Base-by-base conservation (phyloP, 1,284 basidiomycete species). In the Fistulina hepatica region DNA sequence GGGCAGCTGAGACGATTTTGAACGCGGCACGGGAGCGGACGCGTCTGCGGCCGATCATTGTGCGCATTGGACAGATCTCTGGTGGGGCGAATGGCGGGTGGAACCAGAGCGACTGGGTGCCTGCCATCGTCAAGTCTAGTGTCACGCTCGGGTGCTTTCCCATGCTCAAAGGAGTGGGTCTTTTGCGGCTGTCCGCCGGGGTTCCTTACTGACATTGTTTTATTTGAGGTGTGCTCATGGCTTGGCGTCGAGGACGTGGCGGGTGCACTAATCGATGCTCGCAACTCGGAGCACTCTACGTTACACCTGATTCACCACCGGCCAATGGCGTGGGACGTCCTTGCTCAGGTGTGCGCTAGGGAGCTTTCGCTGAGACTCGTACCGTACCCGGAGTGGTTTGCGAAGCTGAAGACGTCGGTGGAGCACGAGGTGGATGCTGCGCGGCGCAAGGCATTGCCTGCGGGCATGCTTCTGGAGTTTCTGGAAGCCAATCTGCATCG, bases 101-200 rank as follows among this genome's bases (percentile, higher is more conserved):
- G 67, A 61, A 59, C 28, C 47, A 53, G 33, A 54, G 48, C 10
- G 67, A 71, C 36, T 69, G 67, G 66, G 50, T 68, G 9, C 66
- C 67, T 0, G 51, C 56, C 28, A 50, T 69, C 3, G 54, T 69
- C 13, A 55, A 59, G 37, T 58, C 56, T 4, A 53, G 52, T 21
- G 38, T 46, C 6, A 35, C 41, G 13, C 34, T 65, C 13, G 48
- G 52, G 9, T 50, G 44, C 32, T 46, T 62, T 20, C 59, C 60
- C 10, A 41, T 45, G 15, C 25, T 36, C 5, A 28, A 22, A 6
- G 23, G 12, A 2, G 11, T 16, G n/a, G 9, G 24, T 26, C 24
- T 9, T 20, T 21, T 10, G 17, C 15, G 15, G 21, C 9, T 42
- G 22, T 15, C 5, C 37, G 19, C 21, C 31, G 10, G 28, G 46